phyloP scores from a whole-genome alignment of 2,329 filamentous ascomycete genomes.

The Sporothrix protearum region DNA sequence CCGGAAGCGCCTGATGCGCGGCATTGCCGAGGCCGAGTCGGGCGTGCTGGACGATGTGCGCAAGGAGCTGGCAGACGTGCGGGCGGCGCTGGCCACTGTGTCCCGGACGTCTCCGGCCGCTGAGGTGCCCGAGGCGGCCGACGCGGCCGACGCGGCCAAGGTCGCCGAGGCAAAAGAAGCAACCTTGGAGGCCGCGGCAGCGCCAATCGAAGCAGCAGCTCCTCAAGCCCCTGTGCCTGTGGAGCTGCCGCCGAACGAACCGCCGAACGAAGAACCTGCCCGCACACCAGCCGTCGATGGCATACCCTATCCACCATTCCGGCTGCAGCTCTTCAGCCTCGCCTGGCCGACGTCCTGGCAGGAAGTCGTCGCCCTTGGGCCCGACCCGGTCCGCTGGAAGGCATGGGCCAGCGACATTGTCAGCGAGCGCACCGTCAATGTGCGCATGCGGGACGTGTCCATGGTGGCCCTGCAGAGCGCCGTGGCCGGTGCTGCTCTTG shows the following conservation, averaged over 20 bases:
- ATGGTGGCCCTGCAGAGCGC: slow-evolving; percentile 66
- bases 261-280: not conserved
- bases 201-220: not conserved
- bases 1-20: slow-evolving; percentile 72
- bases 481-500: slow-evolving; percentile 54
- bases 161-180: not conserved
- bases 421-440: slow-evolving; percentile 60
- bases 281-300: not conserved
- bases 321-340: not conserved
- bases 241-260: not conserved
- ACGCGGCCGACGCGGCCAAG: too few species aligned
- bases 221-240: not conserved
- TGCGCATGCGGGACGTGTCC: slow-evolving; percentile 68
- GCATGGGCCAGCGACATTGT: slow-evolving; percentile 55
- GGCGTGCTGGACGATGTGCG: slow-evolving; percentile 50
- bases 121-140: not conserved
- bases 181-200: not conserved
- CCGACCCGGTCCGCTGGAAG: slow-evolving; percentile 46
- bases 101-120: slow-evolving; percentile 11
- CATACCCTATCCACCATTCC: not conserved
- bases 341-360: slow-evolving; percentile 39
- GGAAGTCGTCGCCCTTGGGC: slow-evolving; percentile 36
- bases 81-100: slow-evolving; percentile 31
- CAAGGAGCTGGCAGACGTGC: slow-evolving; percentile 41
- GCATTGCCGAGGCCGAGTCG: slow-evolving; percentile 76